Evolutionary conservation across 345 rosid genomes (phyloP).

Genomic region (Rhizophora mangle): DNA sequence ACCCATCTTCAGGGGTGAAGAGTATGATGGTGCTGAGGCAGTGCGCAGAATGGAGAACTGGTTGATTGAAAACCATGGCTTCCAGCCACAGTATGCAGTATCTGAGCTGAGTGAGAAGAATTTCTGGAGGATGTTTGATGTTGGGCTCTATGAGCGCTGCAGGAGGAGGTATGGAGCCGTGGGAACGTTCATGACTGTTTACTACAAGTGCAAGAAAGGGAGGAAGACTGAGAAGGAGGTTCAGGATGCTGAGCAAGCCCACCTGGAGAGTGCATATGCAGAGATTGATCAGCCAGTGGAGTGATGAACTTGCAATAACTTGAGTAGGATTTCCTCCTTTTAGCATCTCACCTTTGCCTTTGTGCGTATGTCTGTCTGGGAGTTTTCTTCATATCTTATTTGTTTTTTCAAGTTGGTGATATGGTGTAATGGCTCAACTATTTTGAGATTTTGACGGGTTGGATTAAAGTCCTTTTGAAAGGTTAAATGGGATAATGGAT

Average conservation of each 20-base stretch:
- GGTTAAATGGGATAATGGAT: too few species aligned
- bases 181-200: constrained; percentile 96
- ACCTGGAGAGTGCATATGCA: constrained; percentile 62
- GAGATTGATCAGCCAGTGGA: constrained; percentile 38
- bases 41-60: constrained; percentile 86
- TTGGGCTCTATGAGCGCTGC: constrained; percentile 70
- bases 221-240: constrained; percentile 99
- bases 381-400: too few species aligned
- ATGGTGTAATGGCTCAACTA: too few species aligned
- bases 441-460: too few species aligned
- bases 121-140: constrained; percentile 99
- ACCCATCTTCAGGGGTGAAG: constrained; percentile 88
- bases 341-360: too few species aligned
- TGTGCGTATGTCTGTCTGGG: too few species aligned
- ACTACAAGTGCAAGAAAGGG: constrained; percentile 97
- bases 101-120: constrained; percentile 84
- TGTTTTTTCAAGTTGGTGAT: too few species aligned
- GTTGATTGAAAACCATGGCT: constrained; percentile 91
- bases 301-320: constrained; percentile 13
- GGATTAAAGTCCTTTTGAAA: too few species aligned
- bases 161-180: constrained; percentile 86
- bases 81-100: constrained; percentile 95
- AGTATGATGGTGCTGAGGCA: constrained; percentile 77
- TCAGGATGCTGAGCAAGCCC: constrained; percentile 87
- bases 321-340: constrained; percentile 4